phyloP scores from a whole-genome alignment of 148 eudicot genomes.

The Spergularia marina region DNA sequence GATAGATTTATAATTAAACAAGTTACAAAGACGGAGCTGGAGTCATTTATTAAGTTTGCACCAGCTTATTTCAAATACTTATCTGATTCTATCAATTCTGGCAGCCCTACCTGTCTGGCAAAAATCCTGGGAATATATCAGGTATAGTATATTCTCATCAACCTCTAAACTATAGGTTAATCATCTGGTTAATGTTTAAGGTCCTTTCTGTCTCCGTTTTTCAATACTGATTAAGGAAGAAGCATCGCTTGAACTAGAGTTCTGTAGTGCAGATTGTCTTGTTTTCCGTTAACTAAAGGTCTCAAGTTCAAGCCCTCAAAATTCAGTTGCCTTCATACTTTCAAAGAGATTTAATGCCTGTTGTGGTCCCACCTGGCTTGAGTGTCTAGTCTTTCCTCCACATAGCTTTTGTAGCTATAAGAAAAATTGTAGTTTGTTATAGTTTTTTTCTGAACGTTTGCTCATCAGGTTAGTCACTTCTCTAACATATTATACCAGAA shows the following conservation, averaged over 20 bases:
- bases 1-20: conserved; percentile 92
- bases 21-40: conserved; percentile 67
- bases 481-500: neutral
- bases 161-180: neutral
- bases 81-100: conserved; percentile 61
- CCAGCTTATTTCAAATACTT: conserved; percentile 80
- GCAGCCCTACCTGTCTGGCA: conserved; percentile 92
- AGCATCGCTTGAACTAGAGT: neutral
- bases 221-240: neutral
- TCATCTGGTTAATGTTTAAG: too few species aligned
- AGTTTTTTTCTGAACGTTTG: neutral
- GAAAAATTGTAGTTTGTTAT: neutral
- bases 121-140: conserved; percentile 93
- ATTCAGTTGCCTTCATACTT: too few species aligned
- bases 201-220: too few species aligned
- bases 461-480: neutral
- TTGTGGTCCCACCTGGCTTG: too few species aligned
- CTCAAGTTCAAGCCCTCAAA: too few species aligned
- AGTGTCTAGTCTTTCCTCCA: too few species aligned
- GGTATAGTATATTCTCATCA: conserved; percentile 40
- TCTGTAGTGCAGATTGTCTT: neutral
- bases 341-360: too few species aligned
- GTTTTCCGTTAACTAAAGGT: neutral
- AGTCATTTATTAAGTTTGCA: conserved; percentile 89
- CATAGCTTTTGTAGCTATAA: too few species aligned